Conservation (phyloP, 1,284 basidiomycete species). For the Flammula alnicola region DNA sequence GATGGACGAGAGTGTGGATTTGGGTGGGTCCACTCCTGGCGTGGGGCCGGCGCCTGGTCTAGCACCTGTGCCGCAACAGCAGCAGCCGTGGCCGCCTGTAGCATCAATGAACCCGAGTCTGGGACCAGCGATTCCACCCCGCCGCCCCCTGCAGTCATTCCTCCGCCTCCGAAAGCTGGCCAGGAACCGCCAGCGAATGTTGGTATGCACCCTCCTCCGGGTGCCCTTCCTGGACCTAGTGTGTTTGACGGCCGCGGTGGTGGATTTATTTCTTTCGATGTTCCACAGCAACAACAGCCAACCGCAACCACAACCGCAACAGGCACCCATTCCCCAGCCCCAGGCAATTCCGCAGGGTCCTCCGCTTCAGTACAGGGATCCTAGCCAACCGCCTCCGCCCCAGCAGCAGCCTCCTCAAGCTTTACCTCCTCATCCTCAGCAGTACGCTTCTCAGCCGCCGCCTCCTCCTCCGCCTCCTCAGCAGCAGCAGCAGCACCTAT, state of each 20-base stretch:
- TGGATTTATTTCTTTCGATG: conserved; percentile 30
- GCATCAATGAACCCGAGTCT: conserved; percentile 33
- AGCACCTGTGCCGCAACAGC: conserved; percentile 24
- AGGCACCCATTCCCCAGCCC: conserved; percentile 19
- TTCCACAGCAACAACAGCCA: conserved; percentile 18
- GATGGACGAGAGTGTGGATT: conserved; percentile 35
- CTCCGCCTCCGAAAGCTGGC: conserved; percentile 26
- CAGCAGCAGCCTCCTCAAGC: conserved; percentile 13
- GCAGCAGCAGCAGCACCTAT: conserved; percentile 29
- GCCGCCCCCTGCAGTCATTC: conserved; percentile 29
- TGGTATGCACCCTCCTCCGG: conserved; percentile 10
- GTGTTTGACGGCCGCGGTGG: conserved; percentile 37
- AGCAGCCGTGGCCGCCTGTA: conserved; percentile 35
- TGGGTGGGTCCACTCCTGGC: conserved; percentile 19
- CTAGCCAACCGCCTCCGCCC: conserved; percentile 35
- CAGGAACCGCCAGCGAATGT: conserved; percentile 26
- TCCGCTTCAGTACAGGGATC: conserved; percentile 28
- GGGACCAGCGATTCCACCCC: conserved; percentile 38
- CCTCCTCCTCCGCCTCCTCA: conserved; percentile 28
- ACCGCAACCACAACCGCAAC: conserved; percentile 22
- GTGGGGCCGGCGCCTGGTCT: conserved; percentile 20
- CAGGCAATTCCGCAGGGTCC: conserved; percentile 27
- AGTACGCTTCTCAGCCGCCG: conserved; percentile 27
- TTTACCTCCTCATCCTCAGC: conserved; percentile 21
- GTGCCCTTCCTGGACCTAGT: conserved; percentile 29